Evolutionary conservation across 805 yeast species (phyloP).

Genomic region (Candida maris): DNA sequence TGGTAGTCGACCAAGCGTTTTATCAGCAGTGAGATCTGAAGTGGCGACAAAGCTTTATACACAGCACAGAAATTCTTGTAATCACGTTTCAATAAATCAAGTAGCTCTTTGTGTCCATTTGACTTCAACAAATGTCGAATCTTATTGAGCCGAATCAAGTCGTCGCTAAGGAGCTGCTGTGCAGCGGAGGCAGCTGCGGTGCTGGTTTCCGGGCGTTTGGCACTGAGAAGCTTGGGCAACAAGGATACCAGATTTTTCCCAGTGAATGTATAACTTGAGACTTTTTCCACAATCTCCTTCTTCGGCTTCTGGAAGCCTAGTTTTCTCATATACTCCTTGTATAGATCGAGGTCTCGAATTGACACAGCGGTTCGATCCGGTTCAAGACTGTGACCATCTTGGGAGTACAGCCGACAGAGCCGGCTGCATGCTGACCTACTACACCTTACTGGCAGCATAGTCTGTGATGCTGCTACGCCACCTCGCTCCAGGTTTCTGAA

Average conservation of each 20-base stretch:
- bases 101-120: constrained; percentile 11
- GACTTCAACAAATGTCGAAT: constrained; percentile 12
- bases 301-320: not conserved
- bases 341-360: not conserved
- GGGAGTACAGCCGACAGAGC: not conserved
- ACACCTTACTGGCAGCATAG: not conserved
- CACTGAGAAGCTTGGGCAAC: not conserved
- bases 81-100: constrained; percentile 4
- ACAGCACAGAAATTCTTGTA: constrained; percentile 1
- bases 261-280: not conserved
- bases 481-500: too few relatives aligned
- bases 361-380: not conserved
- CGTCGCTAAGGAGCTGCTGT: not conserved
- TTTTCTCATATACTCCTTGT: not conserved
- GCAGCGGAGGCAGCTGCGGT: not conserved
- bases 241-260: constrained; percentile 1
- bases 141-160: constrained; percentile 4
- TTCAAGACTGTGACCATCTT: constrained; percentile 3
- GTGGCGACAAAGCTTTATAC: constrained; percentile 5
- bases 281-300: too few relatives aligned
- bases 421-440: not conserved
- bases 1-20: constrained; percentile 13
- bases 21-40: constrained; percentile 19
- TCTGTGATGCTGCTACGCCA: too few relatives aligned
- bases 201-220: not conserved